These are phyloP conservation scores for Melaleuca alternifolia DNA, from an alignment of 345 rosid genomes.

Conservation along the genomic window DNA sequence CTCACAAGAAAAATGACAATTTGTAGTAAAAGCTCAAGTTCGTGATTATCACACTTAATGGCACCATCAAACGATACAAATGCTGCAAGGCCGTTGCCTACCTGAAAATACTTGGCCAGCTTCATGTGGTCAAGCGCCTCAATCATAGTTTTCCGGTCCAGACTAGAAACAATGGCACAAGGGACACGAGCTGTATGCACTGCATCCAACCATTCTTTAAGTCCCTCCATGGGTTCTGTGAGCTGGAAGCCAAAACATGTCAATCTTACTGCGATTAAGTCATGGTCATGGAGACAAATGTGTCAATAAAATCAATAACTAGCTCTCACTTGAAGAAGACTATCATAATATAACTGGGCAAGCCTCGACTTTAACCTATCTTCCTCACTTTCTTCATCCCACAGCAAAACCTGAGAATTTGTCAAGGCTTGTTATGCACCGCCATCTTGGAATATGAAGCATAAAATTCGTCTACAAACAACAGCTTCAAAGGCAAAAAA, in stretches of 20 bases:
- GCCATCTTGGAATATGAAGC: background rate
- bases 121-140: slow-evolving; percentile 62
- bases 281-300: background rate
- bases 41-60: background rate
- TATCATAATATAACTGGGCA: slow-evolving; percentile 55
- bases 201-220: slow-evolving; percentile 85
- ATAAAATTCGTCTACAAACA: background rate
- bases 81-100: slow-evolving; percentile 1
- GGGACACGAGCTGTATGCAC: slow-evolving; percentile 71
- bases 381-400: slow-evolving; percentile 56
- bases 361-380: slow-evolving; percentile 56
- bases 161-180: slow-evolving; percentile 91
- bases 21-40: background rate
- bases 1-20: background rate
- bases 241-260: slow-evolving; percentile 33
- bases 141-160: slow-evolving; percentile 72
- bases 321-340: slow-evolving; percentile 50
- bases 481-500: background rate
- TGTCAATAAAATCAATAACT: background rate
- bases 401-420: slow-evolving; percentile 50
- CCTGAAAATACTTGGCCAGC: slow-evolving; percentile 86
- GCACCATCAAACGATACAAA: background rate
- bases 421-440: background rate
- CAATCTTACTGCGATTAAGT: background rate
- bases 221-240: slow-evolving; percentile 59